Evolutionary conservation across 2,329 filamentous ascomycete genomes (phyloP).

Genomic region (Aspergillus pseudoterreus): DNA sequence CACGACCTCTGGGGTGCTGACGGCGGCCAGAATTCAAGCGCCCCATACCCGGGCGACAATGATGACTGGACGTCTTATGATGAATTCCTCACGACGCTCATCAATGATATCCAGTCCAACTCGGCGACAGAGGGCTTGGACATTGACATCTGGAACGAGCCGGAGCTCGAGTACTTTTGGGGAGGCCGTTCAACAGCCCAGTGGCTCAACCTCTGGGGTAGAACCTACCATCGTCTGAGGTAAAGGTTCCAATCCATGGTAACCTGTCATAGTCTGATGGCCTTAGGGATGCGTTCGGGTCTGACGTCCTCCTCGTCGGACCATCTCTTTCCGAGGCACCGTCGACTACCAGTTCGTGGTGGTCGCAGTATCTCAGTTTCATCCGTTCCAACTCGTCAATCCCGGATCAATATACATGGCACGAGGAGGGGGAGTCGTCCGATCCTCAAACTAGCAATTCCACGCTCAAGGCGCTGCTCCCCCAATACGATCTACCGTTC

Average conservation of each 20-base stretch:
- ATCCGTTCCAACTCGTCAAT: neutral
- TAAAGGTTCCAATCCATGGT: neutral
- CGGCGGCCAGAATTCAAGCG: neutral
- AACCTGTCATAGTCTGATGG: neutral
- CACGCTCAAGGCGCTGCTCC: neutral
- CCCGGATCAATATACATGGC: neutral
- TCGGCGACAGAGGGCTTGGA: neutral
- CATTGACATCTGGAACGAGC: neutral
- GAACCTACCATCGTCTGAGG: neutral
- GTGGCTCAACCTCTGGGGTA: neutral
- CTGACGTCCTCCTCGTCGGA: neutral
- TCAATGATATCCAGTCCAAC: neutral
- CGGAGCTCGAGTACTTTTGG: neutral
- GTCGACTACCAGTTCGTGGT: neutral
- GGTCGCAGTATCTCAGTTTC: neutral
- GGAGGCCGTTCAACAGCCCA: neutral
- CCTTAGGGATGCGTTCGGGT: neutral
- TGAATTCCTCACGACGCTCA: neutral
- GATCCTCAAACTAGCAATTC: neutral
- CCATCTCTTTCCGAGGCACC: neutral
- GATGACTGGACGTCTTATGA: neutral
- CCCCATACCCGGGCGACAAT: slow-evolving; percentile 5
- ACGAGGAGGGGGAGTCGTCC: neutral
- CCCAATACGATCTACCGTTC: neutral
- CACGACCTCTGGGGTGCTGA: slow-evolving; percentile 10